Percentiles rank a stretch among this genome's conserved stretches.
Evolutionary conservation across 331 rosid genomes (phyloP).

Genomic region (Pyrus hybrid): DNA sequence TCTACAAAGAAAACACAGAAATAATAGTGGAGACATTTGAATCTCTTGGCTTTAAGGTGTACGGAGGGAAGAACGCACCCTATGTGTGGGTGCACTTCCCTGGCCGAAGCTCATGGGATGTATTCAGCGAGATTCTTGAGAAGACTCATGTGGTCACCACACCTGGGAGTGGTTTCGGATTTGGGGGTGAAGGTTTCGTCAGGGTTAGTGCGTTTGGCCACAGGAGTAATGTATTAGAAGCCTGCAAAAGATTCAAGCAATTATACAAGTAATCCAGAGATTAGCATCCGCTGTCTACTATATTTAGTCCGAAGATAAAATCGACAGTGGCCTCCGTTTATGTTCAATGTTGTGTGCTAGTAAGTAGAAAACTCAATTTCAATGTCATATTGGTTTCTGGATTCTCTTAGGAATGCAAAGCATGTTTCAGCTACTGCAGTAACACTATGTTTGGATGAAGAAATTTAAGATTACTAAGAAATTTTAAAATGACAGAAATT

Average conservation of each 20-base stretch:
- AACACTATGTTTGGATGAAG: too few species aligned
- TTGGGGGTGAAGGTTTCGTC: constrained; percentile 49
- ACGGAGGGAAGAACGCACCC: constrained; percentile 54
- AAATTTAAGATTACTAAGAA: too few species aligned
- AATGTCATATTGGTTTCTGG: too few species aligned
- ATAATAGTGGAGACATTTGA: constrained; percentile 47
- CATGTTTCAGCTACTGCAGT: too few species aligned
- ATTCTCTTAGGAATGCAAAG: too few species aligned
- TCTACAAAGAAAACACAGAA: constrained; percentile 49
- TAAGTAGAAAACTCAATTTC: too few species aligned
- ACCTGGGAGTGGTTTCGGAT: constrained; percentile 56
- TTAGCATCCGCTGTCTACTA: too few species aligned
- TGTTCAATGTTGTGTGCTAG: too few species aligned
- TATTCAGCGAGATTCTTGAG: constrained; percentile 50
- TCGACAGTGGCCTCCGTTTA: too few species aligned
- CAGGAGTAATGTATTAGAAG: constrained; percentile 38
- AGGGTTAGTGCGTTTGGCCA: constrained; percentile 55
- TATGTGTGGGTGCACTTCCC: constrained; percentile 59
- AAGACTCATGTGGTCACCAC: constrained; percentile 55
- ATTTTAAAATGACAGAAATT: too few species aligned
- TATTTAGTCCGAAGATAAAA: too few species aligned
- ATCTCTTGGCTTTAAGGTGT: constrained; percentile 53
- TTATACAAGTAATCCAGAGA: too few species aligned
- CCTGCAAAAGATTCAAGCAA: constrained; percentile 13
- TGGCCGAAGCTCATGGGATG: constrained; percentile 54